Evolutionary conservation across 2,329 filamentous ascomycete species (phyloP).

Genomic region (Metarhizium rileyi): DNA sequence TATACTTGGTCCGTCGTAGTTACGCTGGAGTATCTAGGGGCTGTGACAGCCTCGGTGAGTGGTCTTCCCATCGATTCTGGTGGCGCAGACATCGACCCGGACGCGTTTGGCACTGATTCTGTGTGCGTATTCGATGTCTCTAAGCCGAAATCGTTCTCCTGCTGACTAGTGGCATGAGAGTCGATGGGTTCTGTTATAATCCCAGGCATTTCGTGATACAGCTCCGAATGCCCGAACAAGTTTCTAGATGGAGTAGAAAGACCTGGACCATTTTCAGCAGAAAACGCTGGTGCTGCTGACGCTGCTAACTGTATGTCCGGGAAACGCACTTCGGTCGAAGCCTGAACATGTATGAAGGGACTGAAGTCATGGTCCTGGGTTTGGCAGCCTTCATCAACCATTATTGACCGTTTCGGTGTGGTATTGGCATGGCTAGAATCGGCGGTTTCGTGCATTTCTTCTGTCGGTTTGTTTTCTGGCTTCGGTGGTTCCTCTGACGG

Average conservation of each 20-base stretch:
- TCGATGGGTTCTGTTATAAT: neutral
- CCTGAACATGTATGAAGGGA: conserved; percentile 17
- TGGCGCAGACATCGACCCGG: neutral
- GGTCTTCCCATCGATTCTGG: neutral
- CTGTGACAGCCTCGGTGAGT: neutral
- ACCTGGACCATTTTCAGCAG: neutral
- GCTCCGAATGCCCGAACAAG: conserved; percentile 2
- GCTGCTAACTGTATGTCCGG: conserved; percentile 4
- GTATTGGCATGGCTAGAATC: neutral
- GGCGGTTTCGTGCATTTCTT: neutral
- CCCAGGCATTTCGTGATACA: neutral
- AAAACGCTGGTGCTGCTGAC: conserved; percentile 6
- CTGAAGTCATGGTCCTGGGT: conserved; percentile 21
- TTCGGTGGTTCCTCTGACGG: conserved; percentile 15
- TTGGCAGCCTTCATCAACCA: conserved; percentile 28
- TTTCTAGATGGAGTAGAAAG: conserved; percentile 9
- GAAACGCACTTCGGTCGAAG: conserved; percentile 18
- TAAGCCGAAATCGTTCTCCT: conserved; percentile 2
- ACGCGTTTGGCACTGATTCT: neutral
- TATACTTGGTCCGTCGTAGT: neutral
- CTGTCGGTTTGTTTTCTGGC: conserved; percentile 10
- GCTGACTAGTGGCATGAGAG: neutral
- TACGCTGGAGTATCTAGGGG: neutral
- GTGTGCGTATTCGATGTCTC: neutral
- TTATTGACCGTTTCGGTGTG: conserved; percentile 10